Percentiles rank a stretch among this genome's conserved stretches.
phyloP scores from a whole-genome alignment of 164 flowering plant genomes.

The Malania oleifera region DNA sequence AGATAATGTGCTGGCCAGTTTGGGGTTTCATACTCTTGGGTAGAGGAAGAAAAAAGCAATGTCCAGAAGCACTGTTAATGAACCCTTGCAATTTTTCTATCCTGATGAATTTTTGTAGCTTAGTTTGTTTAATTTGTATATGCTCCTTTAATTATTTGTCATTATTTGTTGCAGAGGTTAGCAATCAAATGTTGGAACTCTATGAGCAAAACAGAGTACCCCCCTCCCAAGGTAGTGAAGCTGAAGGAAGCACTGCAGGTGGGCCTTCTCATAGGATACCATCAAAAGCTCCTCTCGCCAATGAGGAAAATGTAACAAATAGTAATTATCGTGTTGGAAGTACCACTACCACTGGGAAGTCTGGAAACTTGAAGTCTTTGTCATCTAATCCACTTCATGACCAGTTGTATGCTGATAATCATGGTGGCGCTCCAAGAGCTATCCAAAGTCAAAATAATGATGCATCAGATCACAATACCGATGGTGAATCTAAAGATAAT shows the following conservation, averaged over 20 bases:
- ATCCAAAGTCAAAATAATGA: conserved; percentile 42
- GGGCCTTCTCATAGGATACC: conserved; percentile 37
- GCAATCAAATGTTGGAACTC: conserved; percentile 95
- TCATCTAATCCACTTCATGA: conserved; percentile 27
- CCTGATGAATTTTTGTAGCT: not conserved
- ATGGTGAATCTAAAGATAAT: conserved; percentile 30
- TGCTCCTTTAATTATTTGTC: not conserved
- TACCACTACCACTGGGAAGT: conserved; percentile 17
- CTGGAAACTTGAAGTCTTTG: conserved; percentile 23
- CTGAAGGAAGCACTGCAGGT: conserved; percentile 56
- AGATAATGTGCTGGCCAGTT: too few relatives aligned
- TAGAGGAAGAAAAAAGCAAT: not conserved
- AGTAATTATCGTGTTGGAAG: conserved; percentile 24
- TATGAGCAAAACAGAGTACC: conserved; percentile 88
- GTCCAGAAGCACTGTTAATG: not conserved
- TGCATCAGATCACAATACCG: conserved; percentile 34
- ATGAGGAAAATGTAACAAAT: conserved; percentile 36
- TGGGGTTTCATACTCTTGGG: not conserved
- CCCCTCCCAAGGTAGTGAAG: conserved; percentile 70
- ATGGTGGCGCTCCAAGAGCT: conserved; percentile 26
- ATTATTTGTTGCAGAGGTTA: conserved; percentile 70
- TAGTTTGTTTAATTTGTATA: not conserved
- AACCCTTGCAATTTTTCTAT: too few relatives aligned
- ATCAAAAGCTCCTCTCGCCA: conserved; percentile 34
- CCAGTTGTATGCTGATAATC: conserved; percentile 33